A percentile compares a stretch with the other conserved stretches of the same genome.
Evolutionary conservation across 2,329 filamentous ascomycete species (phyloP).

Genomic region (Xylaria sp.): DNA sequence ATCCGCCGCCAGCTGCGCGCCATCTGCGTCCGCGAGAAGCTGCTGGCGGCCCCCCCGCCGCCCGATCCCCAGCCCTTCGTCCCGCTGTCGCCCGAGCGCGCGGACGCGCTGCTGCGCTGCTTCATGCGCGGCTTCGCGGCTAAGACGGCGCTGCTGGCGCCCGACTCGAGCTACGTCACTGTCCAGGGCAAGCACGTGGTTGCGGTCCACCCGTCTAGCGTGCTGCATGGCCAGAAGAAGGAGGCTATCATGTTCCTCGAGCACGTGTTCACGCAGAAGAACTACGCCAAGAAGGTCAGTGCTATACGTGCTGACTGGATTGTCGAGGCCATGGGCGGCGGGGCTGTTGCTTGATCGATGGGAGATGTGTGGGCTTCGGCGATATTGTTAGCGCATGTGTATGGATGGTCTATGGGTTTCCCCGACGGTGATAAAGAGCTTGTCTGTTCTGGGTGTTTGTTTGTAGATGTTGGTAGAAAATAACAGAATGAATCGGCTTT

Average conservation of each 20-base stretch:
- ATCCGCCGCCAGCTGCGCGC: slow-evolving; percentile 66
- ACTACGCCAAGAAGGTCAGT: slow-evolving; percentile 70
- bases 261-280: slow-evolving; percentile 69
- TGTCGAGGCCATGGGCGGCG: slow-evolving; percentile 47
- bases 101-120: slow-evolving; percentile 61
- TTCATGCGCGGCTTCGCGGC: slow-evolving; percentile 66
- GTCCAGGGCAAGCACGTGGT: slow-evolving; percentile 65
- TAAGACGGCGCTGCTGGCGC: slow-evolving; percentile 65
- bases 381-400: neutral
- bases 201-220: slow-evolving; percentile 66
- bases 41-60: slow-evolving; percentile 53
- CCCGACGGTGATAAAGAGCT: neutral
- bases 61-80: slow-evolving; percentile 62
- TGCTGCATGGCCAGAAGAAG: slow-evolving; percentile 65
- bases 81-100: slow-evolving; percentile 59
- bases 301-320: slow-evolving; percentile 66
- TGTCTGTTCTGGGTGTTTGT: too few species aligned
- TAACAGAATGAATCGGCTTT: too few species aligned
- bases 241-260: slow-evolving; percentile 73
- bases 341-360: neutral
- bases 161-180: slow-evolving; percentile 66
- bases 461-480: too few species aligned
- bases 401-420: neutral
- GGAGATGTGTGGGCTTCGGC: neutral
- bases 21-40: slow-evolving; percentile 58